Base-by-base conservation (phyloP, 306 rosid genomes). In the Quillaja saponaria region DNA sequence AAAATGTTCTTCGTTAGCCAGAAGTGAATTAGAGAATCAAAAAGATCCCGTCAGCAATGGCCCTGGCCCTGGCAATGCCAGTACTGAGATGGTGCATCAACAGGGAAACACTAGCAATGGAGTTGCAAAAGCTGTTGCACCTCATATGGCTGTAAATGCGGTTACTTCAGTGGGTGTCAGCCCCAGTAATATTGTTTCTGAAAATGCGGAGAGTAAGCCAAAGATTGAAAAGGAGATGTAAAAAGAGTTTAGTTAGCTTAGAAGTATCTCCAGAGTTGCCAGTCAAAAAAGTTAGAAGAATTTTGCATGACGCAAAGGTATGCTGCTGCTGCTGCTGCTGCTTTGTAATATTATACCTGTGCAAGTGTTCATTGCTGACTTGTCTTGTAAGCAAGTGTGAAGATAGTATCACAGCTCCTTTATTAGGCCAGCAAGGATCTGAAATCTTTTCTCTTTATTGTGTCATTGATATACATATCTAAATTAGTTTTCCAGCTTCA, bases 1-100 rank as follows among this genome's bases (percentile, higher is more conserved):
- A 42, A 81, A 80, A 76, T 83, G 87, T 69, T 83, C 97, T 34
- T 87, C 86, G 25, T 66, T 81, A 55, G 91, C 99, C 56, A 80
- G 86, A 75, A 81, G 66, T 48, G 87, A 85, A 68, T 70, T 71
- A 10, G 95, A 69, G 54, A 66, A 60, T 60, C 85, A 76, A 49
- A 84, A 71, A 65, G 83, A 82, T 42, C 67, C 78, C 25, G 49
- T 49, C 67, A 71, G 61, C 81, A 76, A 72, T 55, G 82, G 80
- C 71, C 34, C 50, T 55, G 82, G 80, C 71, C 34, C 50, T 44
- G 80, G 80, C 66, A 86, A 65, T 63, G 39, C 75, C 55, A 84
- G 64, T 71, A 67, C 76, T 1, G 90, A 76, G 60, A 72, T 59
- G 13, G 61, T 64, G 49, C 65, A 34, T 64, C 82, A 64, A 19